phyloP scores from a whole-genome alignment of 106 monocot species.

The Chionographis japonica region DNA sequence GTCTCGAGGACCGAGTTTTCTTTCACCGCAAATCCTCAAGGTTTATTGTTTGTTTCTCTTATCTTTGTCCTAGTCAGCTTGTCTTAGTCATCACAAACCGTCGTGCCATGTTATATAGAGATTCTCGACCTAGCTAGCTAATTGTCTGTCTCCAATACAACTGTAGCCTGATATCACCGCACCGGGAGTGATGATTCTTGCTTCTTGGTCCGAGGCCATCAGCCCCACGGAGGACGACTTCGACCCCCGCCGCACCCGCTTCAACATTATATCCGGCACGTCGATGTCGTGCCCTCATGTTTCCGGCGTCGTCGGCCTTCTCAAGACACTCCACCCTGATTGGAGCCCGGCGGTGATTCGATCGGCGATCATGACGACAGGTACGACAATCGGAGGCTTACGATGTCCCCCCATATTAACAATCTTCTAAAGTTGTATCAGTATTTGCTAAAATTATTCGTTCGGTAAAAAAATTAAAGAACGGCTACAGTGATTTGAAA shows the following conservation, averaged over 20 bases:
- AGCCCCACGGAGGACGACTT: background rate
- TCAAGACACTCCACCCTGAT: constrained; percentile 36
- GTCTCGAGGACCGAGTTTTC: constrained; percentile 49
- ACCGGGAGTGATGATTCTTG: constrained; percentile 46
- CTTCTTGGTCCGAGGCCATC: constrained; percentile 21
- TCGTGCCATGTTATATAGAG: too few relatives aligned
- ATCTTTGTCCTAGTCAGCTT: too few relatives aligned
- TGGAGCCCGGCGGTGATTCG: constrained; percentile 49
- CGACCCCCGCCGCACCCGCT: constrained; percentile 21
- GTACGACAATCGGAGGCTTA: constrained; percentile 2
- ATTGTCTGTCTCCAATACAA: background rate
- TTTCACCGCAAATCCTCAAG: constrained; percentile 62
- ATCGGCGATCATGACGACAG: constrained; percentile 66
- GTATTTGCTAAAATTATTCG: too few relatives aligned
- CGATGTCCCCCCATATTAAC: too few relatives aligned
- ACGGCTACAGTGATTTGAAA: too few relatives aligned
- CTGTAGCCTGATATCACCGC: constrained; percentile 65
- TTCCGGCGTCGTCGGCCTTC: constrained; percentile 45
- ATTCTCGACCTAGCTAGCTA: background rate
- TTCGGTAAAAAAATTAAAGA: too few relatives aligned
- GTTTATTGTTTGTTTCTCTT: constrained; percentile 5
- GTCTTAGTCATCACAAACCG: too few relatives aligned
- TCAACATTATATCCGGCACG: constrained; percentile 33
- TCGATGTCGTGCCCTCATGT: constrained; percentile 64
- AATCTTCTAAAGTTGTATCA: too few relatives aligned